Evolutionary conservation across 2,329 filamentous ascomycete genomes (phyloP), one percentile per base, ranked within the genome.

Genomic region (Diaporthe batatas): DNA sequence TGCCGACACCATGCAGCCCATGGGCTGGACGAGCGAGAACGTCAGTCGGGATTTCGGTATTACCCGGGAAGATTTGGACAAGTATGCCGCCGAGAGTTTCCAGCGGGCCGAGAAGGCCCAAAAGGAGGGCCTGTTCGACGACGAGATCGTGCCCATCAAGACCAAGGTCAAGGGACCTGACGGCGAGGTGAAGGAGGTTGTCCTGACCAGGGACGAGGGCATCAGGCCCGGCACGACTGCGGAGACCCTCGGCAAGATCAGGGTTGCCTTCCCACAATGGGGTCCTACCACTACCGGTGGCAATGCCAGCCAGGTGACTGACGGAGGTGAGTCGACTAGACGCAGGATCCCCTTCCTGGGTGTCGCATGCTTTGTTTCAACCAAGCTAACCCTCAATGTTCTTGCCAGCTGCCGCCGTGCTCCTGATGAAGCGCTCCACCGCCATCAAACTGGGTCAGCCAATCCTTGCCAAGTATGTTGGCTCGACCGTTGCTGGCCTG

Each of bases 1-100:
- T 0, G 83, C 83, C 59, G 96, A 98, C 85, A 96, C 95, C 87
- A 90, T 96, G 90, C 90, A 95, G 88, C 93, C 96, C 77, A 99
- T 99, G 96, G 96, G 96, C 29, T 97, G 97, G 90, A 99, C 96
- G 3, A 96, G 93, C 73, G 96, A 99, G 87, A 98, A 98, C 81
- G 95, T 99, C 36, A 94, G 92, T 78, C 91, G 91, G 64, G 96
- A 98, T 84, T 98, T 98, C 83, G 90, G 92, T 80, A 92, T 99
- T 81, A 85, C 90, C 2, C 90, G 96, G 74, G 91, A 95, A 80
- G 84, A 86, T 81, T 94, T 98, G 85, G 96, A 99, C 83, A 86
- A 88, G 76, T 98, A 91, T 82, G 94, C 96, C 0, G 93, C 93
- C 12, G 94, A 97, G 86, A 95, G 92, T 58, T 99, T 95, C 87